Base-by-base conservation (phyloP, 1,139 yeast species). In the Zygosaccharomyces sapae region DNA sequence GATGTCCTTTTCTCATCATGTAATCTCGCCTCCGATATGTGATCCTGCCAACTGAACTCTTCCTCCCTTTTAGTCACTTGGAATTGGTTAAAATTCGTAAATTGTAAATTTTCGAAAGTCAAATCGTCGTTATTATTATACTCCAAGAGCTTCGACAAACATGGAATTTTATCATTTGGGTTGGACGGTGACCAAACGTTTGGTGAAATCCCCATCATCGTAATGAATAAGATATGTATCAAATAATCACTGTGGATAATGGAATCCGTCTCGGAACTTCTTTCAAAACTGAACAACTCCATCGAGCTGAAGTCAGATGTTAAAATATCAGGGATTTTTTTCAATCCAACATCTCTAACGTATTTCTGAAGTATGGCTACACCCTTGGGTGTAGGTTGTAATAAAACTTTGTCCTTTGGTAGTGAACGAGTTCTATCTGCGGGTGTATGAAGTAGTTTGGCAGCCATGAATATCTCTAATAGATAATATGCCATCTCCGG, bases 311-410 rank as follows among this genome's bases (percentile, higher is more conserved):
- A 75, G 20, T 63, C 62, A 0, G 87, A 76, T 2, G 66, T 57
- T 7, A 88, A 59, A 9, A 87, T 74, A 1, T 65, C 57, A 0
- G 83, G 83, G 0, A 63, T 54, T 10, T 65, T 63, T 38, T 68
- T 70, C 48, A 83, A 65, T 0, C 92, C 95, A 45, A 76, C 68
- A 38, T 71, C 74, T 44, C 70, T 70, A 53, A 84, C 81, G 61
- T 82, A 88, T 9, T 74, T 70, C 43, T 77, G 79, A 1, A 90
- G 66, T 0, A 88, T 63, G 0, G 89, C 81, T 3, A 88, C 79
- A 1, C 97, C 98, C 61, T 92, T 92, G 0, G 97, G 92, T 0
- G 97, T 88, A 4, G 96, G 95, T 59, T 90, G 97, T 31, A 89
- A 62, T 3, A 70, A 48, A 0, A 72, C 68, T 39, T 68, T 62